Evolutionary conservation across 345 rosid genomes (phyloP), one percentile per base, ranked within the genome.

Genomic region (Turritis glabra): DNA sequence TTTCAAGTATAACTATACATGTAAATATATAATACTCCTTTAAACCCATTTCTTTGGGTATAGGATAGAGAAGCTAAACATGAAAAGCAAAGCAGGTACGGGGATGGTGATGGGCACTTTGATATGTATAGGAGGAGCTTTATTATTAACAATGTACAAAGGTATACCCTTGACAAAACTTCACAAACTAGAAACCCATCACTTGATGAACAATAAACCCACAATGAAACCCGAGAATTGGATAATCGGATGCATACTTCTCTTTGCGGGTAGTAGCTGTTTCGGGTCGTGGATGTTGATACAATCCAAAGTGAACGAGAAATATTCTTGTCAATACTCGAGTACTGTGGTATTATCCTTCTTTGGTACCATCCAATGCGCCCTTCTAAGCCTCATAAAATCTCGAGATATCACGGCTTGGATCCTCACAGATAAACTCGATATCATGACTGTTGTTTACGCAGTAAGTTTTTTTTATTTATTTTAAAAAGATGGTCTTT

Each of bases 111-210:
- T 84, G 2, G 90, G 95, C 2, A 74, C 90, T 12, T 46, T 84
- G 44, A 74, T 84, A 54, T 89, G 91, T 62, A 67, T 84, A 7
- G 84, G 82, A 43, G 92, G 92, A 73, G 88, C 89, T 66, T 74
- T 89, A 77, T 14, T 82, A 21, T 37, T 89, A 21, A 82, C 84
- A 5, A 78, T 83, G 62, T 84, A 84, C 80, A 82, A 70, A 78
- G 92, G 95, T 48, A 46, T 73, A 29, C 77, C 84, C 21, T 76
- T 87, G 38, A 74, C 64, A 51, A 75, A 67, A 44, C 18, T 27
- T 78, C 70, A 35, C 30, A 30, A 64, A 57, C 37, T 58, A 10
- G 74, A 73, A 53, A 51, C 33, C 13, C 64, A 65, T 65, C 56
- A 5, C 4, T 5, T 7, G 11, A 41, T 41, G 0, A 52, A 60